Evolutionary conservation across 352 stramenopile genomes (phyloP).

Genomic region (Pythium brassicae): DNA sequence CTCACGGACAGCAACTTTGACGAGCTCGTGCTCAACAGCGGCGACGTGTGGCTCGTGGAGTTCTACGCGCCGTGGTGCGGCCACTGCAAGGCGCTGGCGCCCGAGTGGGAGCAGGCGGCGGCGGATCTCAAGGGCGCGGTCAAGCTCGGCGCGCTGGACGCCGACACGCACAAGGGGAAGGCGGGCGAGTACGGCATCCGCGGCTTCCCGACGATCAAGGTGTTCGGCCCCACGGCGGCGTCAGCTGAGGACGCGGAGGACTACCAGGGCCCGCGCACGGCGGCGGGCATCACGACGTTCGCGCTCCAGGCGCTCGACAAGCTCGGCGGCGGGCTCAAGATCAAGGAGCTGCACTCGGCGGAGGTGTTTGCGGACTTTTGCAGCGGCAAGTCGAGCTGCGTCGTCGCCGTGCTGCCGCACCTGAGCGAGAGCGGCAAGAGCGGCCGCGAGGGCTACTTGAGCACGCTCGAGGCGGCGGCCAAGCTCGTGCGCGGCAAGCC

Average conservation of each 20-base stretch:
- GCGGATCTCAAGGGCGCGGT: constrained; percentile 86
- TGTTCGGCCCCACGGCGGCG: constrained; percentile 80
- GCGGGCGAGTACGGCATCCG: constrained; percentile 83
- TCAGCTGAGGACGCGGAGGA: constrained; percentile 58
- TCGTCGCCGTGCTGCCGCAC: constrained; percentile 87
- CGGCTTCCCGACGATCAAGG: constrained; percentile 95
- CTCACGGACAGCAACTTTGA: constrained; percentile 91
- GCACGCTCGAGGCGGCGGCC: constrained; percentile 68
- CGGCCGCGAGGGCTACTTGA: constrained; percentile 82
- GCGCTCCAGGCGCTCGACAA: constrained; percentile 68
- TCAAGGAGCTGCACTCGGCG: constrained; percentile 74
- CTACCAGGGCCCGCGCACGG: constrained; percentile 87
- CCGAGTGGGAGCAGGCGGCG: constrained; percentile 89
- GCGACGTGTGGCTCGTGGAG: constrained; percentile 89
- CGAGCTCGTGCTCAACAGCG: constrained; percentile 86
- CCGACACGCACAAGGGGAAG: constrained; percentile 90
- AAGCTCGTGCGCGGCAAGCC: constrained; percentile 88
- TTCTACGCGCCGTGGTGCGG: constrained; percentile 93
- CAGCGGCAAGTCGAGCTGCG: constrained; percentile 85
- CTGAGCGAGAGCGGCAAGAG: constrained; percentile 86
- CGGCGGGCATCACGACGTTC: constrained; percentile 76
- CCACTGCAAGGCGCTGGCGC: constrained; percentile 89
- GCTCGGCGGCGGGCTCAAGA: constrained; percentile 65
- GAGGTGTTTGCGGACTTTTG: constrained; percentile 78
- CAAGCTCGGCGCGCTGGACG: constrained; percentile 91